Base-by-base conservation (phyloP, 2,329 filamentous ascomycete species). In the Fusarium pseudoanthophilum region DNA sequence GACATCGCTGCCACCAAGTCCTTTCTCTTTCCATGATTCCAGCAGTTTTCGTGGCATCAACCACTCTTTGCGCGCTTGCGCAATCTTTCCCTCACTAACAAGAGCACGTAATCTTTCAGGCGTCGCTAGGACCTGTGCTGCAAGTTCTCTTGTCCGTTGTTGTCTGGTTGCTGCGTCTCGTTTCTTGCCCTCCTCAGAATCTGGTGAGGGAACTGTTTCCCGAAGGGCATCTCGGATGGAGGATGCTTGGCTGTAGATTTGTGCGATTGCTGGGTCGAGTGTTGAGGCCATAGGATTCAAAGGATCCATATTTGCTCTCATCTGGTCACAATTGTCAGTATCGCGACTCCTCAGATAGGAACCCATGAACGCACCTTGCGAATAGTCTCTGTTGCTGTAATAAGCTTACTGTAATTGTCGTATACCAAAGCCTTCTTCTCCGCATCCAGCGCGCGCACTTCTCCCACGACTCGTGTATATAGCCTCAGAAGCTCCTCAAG, bases 341-440 rank as follows among this genome's bases (percentile, higher is more conserved):
- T 21, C 21, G 34, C 18, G 14, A 11, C 14, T 34, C 21, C 26
- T 28, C n/a, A 21, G 21, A 32, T 13, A 18, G 20, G 14, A 14
- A 37, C 39, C 9, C 24, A 26, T 24, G 6, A 16, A 24, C 55
- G 14, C 75, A 90, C 89, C 84, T 93, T 94, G 56, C 93, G 89
- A 78, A 99, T 99, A 7, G 95, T 98, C 82, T 97, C 95, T 16
- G 97, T 98, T 2, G 96, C 96, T n/a, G 92, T 90, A 75, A 99
- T 98, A 75, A 99, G 84, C 84, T 98, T 98, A 76, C 93, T 96
- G 82, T 98, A 99, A 80, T 99, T 99, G 81, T 99, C 95, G 82
- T 99, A 99, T 9, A 99, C 96, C 70, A 99, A 84, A 4, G 95
- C 95, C 84, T 99, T 99, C 82, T 96, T 93, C 87, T 99, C 96